A percentile compares a stretch with the other conserved stretches of the same genome.
These are phyloP conservation scores for Epichloe gansuensis DNA, from an alignment of 2,329 filamentous ascomycete species.

Conservation along the genomic window DNA sequence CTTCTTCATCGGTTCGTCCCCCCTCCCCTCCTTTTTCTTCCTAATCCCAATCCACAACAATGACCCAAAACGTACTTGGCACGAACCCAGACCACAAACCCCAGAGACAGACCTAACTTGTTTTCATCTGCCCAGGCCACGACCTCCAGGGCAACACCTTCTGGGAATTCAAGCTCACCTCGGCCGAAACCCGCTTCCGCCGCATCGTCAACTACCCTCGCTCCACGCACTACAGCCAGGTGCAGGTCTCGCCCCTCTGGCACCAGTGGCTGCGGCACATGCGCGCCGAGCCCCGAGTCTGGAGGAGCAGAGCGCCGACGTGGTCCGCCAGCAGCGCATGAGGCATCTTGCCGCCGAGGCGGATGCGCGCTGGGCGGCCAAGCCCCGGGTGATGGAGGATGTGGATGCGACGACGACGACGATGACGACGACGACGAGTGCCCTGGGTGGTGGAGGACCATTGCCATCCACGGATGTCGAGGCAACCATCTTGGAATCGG, in stretches of 20 bases:
- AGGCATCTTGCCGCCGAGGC: conserved; percentile 46
- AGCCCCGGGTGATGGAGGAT: conserved; percentile 36
- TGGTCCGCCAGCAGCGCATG: conserved; percentile 39
- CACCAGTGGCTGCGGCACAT: conserved; percentile 58
- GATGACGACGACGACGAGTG: background rate
- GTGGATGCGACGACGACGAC: conserved; percentile 4
- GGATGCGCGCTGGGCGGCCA: conserved; percentile 52
- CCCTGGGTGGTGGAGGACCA: background rate
- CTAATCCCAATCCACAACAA: too few species aligned
- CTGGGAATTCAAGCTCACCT: conserved; percentile 50
- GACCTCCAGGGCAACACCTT: conserved; percentile 57
- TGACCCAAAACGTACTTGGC: too few species aligned
- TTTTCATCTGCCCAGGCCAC: conserved; percentile 31
- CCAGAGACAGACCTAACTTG: too few species aligned
- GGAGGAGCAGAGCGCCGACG: conserved; percentile 42
- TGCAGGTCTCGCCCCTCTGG: conserved; percentile 50
- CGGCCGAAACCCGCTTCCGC: conserved; percentile 35
- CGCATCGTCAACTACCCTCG: conserved; percentile 50
- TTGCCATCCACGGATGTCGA: too few species aligned
- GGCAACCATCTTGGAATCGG: background rate
- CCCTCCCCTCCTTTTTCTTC: background rate
- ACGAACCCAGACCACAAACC: too few species aligned
- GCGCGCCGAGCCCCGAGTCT: conserved; percentile 42
- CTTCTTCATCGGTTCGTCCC: conserved; percentile 44
- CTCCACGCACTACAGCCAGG: conserved; percentile 39